A percentile compares a stretch with the other conserved stretches of the same genome.
Evolutionary conservation across 441 rosid genomes (phyloP).

Genomic region (Hypseocharis bilobata): DNA sequence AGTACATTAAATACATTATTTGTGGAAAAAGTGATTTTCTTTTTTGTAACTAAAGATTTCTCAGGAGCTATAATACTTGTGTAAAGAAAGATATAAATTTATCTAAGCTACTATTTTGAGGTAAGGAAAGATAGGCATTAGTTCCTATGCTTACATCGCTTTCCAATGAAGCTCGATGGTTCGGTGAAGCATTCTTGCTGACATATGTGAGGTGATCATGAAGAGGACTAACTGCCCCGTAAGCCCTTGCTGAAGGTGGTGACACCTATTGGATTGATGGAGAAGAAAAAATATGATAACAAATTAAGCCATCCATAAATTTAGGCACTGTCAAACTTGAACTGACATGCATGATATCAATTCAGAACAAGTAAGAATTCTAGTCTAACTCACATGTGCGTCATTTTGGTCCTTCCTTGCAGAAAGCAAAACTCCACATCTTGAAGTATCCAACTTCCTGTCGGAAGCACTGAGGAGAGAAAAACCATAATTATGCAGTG

Average conservation of each 20-base stretch:
- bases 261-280: constrained; percentile 33
- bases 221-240: constrained; percentile 38
- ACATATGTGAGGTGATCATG: constrained; percentile 22
- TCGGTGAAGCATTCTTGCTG: constrained; percentile 28
- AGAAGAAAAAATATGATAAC: background rate
- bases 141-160: constrained; percentile 49
- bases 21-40: background rate
- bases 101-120: background rate
- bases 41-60: background rate
- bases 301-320: background rate
- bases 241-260: constrained; percentile 28
- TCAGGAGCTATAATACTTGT: background rate
- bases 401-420: constrained; percentile 27
- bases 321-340: background rate
- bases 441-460: constrained; percentile 29
- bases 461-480: constrained; percentile 40
- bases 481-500: background rate
- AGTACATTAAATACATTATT: background rate
- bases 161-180: constrained; percentile 56
- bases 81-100: background rate
- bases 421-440: constrained; percentile 24
- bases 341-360: background rate
- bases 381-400: constrained; percentile 26
- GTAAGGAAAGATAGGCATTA: background rate
- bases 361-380: background rate